Evolutionary conservation across 139 green algal genomes (phyloP).

Genomic region (Micractinium conductrix): DNA sequence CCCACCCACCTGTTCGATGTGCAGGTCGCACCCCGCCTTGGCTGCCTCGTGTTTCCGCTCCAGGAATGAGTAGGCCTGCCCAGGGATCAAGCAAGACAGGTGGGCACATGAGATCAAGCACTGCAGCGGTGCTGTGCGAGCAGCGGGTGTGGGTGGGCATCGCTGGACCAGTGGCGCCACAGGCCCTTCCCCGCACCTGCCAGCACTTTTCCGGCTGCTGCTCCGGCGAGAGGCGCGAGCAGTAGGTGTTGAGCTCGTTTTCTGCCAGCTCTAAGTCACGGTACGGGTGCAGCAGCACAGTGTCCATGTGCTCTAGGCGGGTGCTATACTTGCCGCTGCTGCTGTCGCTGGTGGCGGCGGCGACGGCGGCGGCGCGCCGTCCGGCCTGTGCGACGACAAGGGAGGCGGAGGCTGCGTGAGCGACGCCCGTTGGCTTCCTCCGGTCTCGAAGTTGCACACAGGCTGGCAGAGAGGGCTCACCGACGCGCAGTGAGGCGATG

Average conservation of each 20-base stretch:
- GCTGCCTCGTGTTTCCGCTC: not conserved
- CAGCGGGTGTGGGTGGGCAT: no score
- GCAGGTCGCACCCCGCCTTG: slow-evolving; percentile 2
- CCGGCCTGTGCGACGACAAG: no score
- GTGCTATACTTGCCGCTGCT: not conserved
- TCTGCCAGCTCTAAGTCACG: slow-evolving; percentile 12
- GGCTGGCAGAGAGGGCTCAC: no score
- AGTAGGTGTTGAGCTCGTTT: slow-evolving; percentile 7
- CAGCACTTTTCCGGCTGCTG: slow-evolving; percentile 8
- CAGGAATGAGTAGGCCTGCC: slow-evolving; percentile 23
- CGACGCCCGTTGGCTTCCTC: no score
- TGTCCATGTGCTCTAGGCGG: slow-evolving; percentile 24
- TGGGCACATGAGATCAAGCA: not conserved
- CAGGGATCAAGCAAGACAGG: no score
- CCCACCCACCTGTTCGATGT: not conserved
- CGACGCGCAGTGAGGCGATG: no score
- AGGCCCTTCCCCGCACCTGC: slow-evolving; percentile 9
- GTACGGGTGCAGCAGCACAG: not conserved
- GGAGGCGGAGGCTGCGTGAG: no score
- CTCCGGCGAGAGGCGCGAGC: not conserved
- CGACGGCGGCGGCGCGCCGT: no score
- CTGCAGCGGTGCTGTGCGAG: not conserved
- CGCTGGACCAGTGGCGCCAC: no score
- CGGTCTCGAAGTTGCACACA: no score
- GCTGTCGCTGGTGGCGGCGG: no score